A percentile compares a stretch with the other conserved stretches of the same genome.
phyloP scores from a whole-genome alignment of 2,329 filamentous ascomycete species.

The Colletotrichum gloeosporioides region DNA sequence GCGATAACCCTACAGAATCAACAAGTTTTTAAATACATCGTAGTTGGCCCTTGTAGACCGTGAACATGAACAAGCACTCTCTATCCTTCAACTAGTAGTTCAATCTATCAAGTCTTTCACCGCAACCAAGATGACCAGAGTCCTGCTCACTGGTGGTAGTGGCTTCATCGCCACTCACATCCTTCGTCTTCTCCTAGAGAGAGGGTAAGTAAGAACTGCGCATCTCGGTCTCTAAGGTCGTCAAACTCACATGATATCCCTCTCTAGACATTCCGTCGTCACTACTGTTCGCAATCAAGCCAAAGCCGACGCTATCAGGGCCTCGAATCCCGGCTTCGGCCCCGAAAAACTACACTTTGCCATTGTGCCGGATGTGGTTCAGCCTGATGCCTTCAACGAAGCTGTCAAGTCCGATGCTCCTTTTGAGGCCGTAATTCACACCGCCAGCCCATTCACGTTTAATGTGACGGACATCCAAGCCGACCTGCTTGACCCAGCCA shows the following conservation, averaged over 20 bases:
- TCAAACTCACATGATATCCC: too few relatives aligned
- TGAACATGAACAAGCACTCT: accelerated
- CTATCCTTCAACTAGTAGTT: too few relatives aligned
- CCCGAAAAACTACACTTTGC: conserved; percentile 40
- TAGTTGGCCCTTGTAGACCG: background rate
- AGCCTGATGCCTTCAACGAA: conserved; percentile 74
- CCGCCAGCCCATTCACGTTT: conserved; percentile 64
- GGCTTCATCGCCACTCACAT: background rate
- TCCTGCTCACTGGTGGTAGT: too few relatives aligned
- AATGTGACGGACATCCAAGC: conserved; percentile 52
- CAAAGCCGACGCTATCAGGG: conserved; percentile 56
- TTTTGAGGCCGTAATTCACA: conserved; percentile 62
- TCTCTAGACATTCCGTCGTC: conserved; percentile 38
- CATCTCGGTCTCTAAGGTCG: too few relatives aligned
- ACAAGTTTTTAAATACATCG: background rate
- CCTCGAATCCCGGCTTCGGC: conserved; percentile 46
- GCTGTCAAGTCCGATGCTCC: conserved; percentile 42
- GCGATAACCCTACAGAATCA: background rate
- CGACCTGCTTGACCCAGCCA: conserved; percentile 62
- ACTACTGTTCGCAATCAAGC: conserved; percentile 60
- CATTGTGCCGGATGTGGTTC: conserved; percentile 80
- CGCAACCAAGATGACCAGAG: background rate
- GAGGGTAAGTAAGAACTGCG: too few relatives aligned
- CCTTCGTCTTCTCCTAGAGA: too few relatives aligned
- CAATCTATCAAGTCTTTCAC: background rate